Conservation (phyloP, 257 asterid species). For the Gentiana macrophylla region DNA sequence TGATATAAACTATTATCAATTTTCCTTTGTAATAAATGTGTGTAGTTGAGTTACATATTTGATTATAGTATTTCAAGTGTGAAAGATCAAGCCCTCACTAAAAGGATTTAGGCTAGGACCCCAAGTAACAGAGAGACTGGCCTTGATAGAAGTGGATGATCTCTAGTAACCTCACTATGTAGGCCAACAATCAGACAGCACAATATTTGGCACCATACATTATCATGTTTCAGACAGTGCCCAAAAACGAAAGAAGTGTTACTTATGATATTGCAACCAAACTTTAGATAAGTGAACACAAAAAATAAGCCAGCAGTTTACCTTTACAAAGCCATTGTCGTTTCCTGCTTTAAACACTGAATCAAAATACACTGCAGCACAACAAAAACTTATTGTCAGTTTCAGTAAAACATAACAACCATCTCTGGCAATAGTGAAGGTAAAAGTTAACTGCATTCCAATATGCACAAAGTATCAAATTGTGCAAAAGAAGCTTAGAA, state of each 20-base stretch:
- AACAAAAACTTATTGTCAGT: conserved; percentile 2
- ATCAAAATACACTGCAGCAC: conserved; percentile 68
- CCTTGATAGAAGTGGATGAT: too few relatives aligned
- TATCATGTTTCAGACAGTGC: neutral
- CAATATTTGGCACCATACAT: neutral
- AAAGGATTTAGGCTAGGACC: too few relatives aligned
- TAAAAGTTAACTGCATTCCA: neutral
- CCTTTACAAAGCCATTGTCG: conserved; percentile 51
- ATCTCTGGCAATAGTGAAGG: conserved; percentile 11
- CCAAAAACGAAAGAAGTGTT: neutral
- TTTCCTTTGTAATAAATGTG: too few relatives aligned
- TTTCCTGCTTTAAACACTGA: conserved; percentile 51
- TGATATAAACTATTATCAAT: too few relatives aligned
- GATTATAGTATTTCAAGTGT: too few relatives aligned
- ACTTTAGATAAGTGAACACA: too few relatives aligned
- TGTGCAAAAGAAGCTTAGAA: neutral
- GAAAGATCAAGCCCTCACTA: too few relatives aligned
- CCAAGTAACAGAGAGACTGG: too few relatives aligned
- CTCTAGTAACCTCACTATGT: neutral
- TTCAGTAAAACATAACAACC: neutral
- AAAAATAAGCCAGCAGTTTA: conserved; percentile 10
- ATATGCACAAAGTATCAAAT: neutral
- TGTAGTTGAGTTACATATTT: too few relatives aligned
- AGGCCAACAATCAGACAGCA: neutral
- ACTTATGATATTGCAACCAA: too few relatives aligned